phyloP scores from a whole-genome alignment of 495 filamentous ascomycete genomes.

The Aspergillus diversus region DNA sequence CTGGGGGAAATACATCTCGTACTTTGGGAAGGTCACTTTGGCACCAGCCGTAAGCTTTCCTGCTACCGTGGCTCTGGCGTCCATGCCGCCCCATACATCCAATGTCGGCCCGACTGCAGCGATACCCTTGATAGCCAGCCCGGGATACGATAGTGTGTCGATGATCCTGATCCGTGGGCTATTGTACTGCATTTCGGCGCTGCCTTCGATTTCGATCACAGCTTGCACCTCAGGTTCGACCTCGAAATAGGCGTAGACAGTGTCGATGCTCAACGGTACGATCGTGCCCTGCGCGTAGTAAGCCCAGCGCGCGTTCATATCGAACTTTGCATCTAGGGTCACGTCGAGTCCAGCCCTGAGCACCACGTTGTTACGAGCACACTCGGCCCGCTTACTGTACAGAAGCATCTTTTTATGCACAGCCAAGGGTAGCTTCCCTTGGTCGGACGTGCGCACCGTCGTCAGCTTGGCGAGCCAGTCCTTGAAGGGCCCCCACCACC shows the following conservation, averaged over 20 bases:
- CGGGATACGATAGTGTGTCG: constrained; percentile 32
- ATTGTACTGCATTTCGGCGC: constrained; percentile 22
- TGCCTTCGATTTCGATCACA: constrained; percentile 21
- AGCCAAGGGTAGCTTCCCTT: constrained; percentile 2
- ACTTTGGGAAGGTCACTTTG: constrained; percentile 21
- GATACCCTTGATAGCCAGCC: constrained; percentile 38
- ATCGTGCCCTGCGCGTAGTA: constrained; percentile 29
- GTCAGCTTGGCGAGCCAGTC: constrained; percentile 18
- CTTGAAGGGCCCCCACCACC: constrained; percentile 24
- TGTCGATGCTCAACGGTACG: constrained; percentile 20
- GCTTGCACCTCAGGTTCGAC: constrained; percentile 20
- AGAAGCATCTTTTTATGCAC: constrained; percentile 7
- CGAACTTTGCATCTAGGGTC: constrained; percentile 23
- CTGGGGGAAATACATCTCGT: constrained; percentile 32
- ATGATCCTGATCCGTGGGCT: constrained; percentile 29
- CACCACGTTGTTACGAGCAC: background rate
- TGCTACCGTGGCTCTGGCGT: background rate
- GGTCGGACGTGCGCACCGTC: constrained; percentile 9
- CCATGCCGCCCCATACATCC: constrained; percentile 31
- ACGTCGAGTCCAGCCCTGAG: constrained; percentile 22
- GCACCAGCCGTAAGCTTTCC: constrained; percentile 18
- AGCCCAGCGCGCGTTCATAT: constrained; percentile 27
- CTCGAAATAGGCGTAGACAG: constrained; percentile 27
- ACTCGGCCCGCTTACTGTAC: constrained; percentile 3
- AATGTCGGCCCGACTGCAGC: constrained; percentile 38